These are phyloP conservation scores for Xenoacremonium recifei DNA, from an alignment of 2,329 filamentous ascomycete species.

Conservation along the genomic window DNA sequence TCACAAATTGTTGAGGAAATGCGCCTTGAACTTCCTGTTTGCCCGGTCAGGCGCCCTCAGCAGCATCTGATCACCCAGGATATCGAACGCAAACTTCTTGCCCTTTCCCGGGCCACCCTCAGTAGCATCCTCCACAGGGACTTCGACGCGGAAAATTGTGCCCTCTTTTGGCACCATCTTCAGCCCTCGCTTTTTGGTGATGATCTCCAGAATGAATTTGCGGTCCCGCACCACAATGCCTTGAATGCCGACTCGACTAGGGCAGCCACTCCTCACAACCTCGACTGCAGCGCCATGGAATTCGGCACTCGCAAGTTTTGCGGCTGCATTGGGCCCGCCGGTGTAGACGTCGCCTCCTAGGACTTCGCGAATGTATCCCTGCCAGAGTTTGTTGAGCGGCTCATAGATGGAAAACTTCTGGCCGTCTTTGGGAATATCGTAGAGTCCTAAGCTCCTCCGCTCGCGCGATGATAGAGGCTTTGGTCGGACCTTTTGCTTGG, in stretches of 20 bases:
- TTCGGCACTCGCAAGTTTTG: conserved; percentile 81
- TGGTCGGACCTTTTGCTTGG: conserved; percentile 50
- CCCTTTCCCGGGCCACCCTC: conserved; percentile 14
- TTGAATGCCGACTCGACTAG: conserved; percentile 75
- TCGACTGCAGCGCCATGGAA: conserved; percentile 84
- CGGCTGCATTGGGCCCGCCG: conserved; percentile 59
- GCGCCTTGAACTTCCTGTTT: conserved; percentile 87
- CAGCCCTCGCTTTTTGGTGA: conserved; percentile 68
- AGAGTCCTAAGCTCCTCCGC: conserved; percentile 69
- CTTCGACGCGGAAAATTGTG: conserved; percentile 75
- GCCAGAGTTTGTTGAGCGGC: conserved; percentile 77
- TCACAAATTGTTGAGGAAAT: conserved; percentile 75
- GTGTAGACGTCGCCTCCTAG: conserved; percentile 60
- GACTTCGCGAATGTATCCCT: conserved; percentile 80
- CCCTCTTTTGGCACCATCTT: conserved; percentile 89
- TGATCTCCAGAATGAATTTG: conserved; percentile 80
- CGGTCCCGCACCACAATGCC: conserved; percentile 90
- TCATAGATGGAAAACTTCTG: conserved; percentile 69
- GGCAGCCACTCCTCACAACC: conserved; percentile 79
- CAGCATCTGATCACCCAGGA: conserved; percentile 86
- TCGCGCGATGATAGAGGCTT: conserved; percentile 77
- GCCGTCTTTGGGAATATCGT: conserved; percentile 69
- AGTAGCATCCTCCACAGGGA: conserved; percentile 44
- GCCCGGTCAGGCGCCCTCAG: conserved; percentile 79
- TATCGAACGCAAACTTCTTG: conserved; percentile 68